phyloP scores from a whole-genome alignment of 345 rosid species.

The Rhizophora mangle region DNA sequence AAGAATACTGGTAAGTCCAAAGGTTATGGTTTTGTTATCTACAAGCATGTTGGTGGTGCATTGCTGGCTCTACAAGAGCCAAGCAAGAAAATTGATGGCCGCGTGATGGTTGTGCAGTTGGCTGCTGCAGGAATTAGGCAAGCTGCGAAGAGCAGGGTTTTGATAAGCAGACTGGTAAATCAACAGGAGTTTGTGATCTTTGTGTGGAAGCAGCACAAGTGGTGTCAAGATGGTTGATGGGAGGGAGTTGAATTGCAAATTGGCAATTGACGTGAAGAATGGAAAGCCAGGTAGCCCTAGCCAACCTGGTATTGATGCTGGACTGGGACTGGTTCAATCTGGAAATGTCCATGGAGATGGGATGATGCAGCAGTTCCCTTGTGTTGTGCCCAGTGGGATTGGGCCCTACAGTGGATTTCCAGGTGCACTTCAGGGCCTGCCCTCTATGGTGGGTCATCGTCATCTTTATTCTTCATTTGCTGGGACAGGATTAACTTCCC shows the following conservation, averaged over 20 bases:
- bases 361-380: slow-evolving; percentile 44
- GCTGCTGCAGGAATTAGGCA: slow-evolving; percentile 51
- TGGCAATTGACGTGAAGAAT: slow-evolving; percentile 74
- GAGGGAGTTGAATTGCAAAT: slow-evolving; percentile 57
- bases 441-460: slow-evolving; percentile 20
- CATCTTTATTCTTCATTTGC: slow-evolving; percentile 3
- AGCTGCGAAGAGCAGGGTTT: slow-evolving; percentile 14
- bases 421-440: slow-evolving; percentile 3
- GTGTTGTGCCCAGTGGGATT: slow-evolving; percentile 30
- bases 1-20: slow-evolving; percentile 68
- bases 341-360: slow-evolving; percentile 51
- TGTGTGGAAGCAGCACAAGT: slow-evolving; percentile 78
- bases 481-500: slow-evolving; percentile 19
- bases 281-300: slow-evolving; percentile 3
- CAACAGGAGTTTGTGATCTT: slow-evolving; percentile 62
- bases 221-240: slow-evolving; percentile 73
- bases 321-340: slow-evolving; percentile 11
- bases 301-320: slow-evolving; percentile 35
- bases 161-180: slow-evolving; percentile 57
- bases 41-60: slow-evolving; percentile 69
- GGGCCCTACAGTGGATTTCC: slow-evolving; percentile 49
- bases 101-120: slow-evolving; percentile 67
- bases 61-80: slow-evolving; percentile 69
- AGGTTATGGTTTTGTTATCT: slow-evolving; percentile 83
- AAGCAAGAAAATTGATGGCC: slow-evolving; percentile 72